Evolutionary conservation across 768 basidiomycete genomes (phyloP).

Genomic region (Zangia roseola): DNA sequence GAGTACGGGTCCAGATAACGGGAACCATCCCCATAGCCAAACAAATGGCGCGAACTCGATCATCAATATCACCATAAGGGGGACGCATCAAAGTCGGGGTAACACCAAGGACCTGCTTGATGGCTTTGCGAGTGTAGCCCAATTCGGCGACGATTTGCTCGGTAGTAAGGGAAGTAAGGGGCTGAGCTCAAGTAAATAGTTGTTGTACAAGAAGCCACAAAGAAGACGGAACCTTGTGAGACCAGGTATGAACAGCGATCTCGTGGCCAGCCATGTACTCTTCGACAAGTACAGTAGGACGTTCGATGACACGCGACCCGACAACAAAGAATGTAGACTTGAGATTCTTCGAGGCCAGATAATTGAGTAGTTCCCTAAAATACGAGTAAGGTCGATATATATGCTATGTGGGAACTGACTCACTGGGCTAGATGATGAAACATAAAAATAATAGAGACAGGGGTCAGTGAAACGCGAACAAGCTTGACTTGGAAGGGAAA

Average conservation of each 20-base stretch:
- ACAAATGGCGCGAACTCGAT: slow-evolving; percentile 88
- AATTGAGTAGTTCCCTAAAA: slow-evolving; percentile 65
- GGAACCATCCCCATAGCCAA: slow-evolving; percentile 90
- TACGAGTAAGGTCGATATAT: neutral
- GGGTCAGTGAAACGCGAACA: too few species aligned
- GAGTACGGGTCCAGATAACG: slow-evolving; percentile 82
- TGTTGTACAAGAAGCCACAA: neutral
- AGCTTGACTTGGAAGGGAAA: neutral
- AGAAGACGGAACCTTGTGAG: slow-evolving; percentile 55
- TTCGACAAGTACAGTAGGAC: slow-evolving; percentile 70
- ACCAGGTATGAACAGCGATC: slow-evolving; percentile 90
- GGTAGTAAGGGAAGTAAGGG: slow-evolving; percentile 69
- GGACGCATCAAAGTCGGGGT: slow-evolving; percentile 79
- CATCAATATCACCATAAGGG: slow-evolving; percentile 86
- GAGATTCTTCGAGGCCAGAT: slow-evolving; percentile 60
- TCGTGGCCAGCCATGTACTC: slow-evolving; percentile 82
- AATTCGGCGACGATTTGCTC: slow-evolving; percentile 90
- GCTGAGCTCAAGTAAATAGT: slow-evolving; percentile 36
- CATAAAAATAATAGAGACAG: slow-evolving; percentile 5
- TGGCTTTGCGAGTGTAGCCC: slow-evolving; percentile 87
- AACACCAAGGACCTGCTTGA: slow-evolving; percentile 72
- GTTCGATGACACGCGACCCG: slow-evolving; percentile 80
- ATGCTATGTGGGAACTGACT: slow-evolving; percentile 15
- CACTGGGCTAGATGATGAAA: slow-evolving; percentile 47
- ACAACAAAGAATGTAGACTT: slow-evolving; percentile 90